Evolutionary conservation across 805 yeast genomes (phyloP).

Genomic region (Torulaspora gathmanii): DNA sequence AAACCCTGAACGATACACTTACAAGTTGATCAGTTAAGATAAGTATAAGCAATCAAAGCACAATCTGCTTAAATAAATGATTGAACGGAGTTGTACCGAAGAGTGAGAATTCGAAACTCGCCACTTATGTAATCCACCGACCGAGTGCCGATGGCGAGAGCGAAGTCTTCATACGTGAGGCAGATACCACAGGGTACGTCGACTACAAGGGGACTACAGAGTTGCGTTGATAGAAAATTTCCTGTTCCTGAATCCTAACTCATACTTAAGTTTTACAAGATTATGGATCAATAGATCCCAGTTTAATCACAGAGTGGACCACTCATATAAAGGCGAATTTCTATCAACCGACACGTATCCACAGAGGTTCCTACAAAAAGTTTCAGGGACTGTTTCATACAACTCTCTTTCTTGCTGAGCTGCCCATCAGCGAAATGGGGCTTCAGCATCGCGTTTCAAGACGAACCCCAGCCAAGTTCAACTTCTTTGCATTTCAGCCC

Average conservation of each 20-base stretch:
- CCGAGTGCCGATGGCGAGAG: conserved; percentile 43
- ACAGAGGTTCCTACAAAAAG: not conserved
- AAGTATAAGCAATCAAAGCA: not conserved
- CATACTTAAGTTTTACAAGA: conserved; percentile 35
- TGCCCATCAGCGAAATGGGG: not conserved
- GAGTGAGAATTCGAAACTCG: conserved; percentile 37
- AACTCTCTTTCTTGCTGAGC: not conserved
- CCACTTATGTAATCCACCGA: conserved; percentile 46
- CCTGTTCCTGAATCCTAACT: conserved; percentile 36
- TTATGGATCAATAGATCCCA: conserved; percentile 9
- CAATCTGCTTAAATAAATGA: conserved; percentile 3
- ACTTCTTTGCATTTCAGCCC: not conserved
- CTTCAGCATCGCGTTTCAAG: not conserved
- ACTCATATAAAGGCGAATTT: conserved; percentile 35
- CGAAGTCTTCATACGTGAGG: conserved; percentile 74
- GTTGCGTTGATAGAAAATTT: conserved; percentile 42
- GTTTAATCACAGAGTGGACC: conserved; percentile 31
- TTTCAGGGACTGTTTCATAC: conserved; percentile 2
- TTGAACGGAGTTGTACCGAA: conserved; percentile 36
- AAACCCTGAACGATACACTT: no score
- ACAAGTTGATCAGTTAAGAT: no score
- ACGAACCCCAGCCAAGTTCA: not conserved
- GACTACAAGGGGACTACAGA: conserved; percentile 39
- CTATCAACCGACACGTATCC: conserved; percentile 33
- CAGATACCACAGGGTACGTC: conserved; percentile 77